A percentile compares a stretch with the other conserved stretches of the same genome.
Evolutionary conservation across 2,329 filamentous ascomycete species (phyloP).

Genomic region (Exutisphaerella laricina): DNA sequence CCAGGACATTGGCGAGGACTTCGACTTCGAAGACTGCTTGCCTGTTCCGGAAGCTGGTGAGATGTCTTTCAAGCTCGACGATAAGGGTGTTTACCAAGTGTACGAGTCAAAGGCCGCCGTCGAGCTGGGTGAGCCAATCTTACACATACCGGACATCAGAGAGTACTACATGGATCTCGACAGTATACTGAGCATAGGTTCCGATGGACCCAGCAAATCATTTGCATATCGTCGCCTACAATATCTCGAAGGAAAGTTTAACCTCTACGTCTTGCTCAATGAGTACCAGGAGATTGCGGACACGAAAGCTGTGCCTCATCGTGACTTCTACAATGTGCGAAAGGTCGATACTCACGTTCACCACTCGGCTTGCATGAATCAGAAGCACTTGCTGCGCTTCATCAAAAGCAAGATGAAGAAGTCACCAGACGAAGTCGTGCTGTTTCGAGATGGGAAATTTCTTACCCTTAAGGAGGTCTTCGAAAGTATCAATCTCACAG

Average conservation of each 20-base stretch:
- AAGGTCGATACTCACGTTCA: slow-evolving; percentile 99
- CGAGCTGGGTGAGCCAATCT: slow-evolving; percentile 61
- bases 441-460: slow-evolving; percentile 87
- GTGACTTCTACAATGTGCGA: slow-evolving; percentile 98
- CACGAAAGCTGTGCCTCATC: slow-evolving; percentile 93
- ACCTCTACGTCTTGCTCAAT: slow-evolving; percentile 86
- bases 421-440: slow-evolving; percentile 84
- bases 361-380: slow-evolving; percentile 99
- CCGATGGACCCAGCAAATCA: slow-evolving; percentile 92
- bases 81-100: slow-evolving; percentile 85
- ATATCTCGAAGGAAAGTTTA: slow-evolving; percentile 95
- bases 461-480: slow-evolving; percentile 91
- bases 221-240: slow-evolving; percentile 93
- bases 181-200: slow-evolving; percentile 77
- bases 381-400: slow-evolving; percentile 95
- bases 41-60: slow-evolving; percentile 66
- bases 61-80: slow-evolving; percentile 73
- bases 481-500: slow-evolving; percentile 92
- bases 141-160: slow-evolving; percentile 82
- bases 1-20: slow-evolving; percentile 86
- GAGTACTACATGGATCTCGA: slow-evolving; percentile 97
- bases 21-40: slow-evolving; percentile 70
- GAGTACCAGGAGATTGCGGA: slow-evolving; percentile 98
- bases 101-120: slow-evolving; percentile 64
- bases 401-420: slow-evolving; percentile 99